phyloP scores from a whole-genome alignment of 1,284 basidiomycete species.

The Boletellus deceptivus region DNA sequence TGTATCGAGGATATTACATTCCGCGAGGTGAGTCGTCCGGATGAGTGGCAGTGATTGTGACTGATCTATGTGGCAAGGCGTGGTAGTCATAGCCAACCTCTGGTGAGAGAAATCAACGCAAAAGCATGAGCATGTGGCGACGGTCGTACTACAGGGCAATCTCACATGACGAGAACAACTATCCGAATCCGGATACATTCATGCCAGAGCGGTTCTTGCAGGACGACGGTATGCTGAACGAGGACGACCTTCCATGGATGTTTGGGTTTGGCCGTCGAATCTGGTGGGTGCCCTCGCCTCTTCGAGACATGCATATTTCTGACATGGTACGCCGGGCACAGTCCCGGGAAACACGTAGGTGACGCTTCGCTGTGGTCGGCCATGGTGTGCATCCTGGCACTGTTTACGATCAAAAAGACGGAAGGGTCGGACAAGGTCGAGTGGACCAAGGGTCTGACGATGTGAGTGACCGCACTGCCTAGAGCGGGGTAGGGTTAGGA shows the following conservation, averaged over 20 bases:
- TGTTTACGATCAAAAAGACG: slow-evolving; percentile 15
- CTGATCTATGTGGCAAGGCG: background rate
- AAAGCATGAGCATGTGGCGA: background rate
- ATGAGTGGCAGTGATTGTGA: no score
- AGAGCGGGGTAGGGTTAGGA: no score
- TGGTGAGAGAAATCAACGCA: slow-evolving; percentile 9
- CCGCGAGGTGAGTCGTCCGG: slow-evolving; percentile 12
- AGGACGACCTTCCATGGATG: no score
- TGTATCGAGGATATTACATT: slow-evolving; percentile 23
- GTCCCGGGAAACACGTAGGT: slow-evolving; percentile 20
- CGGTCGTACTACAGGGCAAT: slow-evolving; percentile 4
- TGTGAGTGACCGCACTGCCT: background rate
- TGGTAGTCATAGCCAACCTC: slow-evolving; percentile 11
- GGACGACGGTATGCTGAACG: no score
- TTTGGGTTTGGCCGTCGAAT: no score
- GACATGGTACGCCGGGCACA: background rate
- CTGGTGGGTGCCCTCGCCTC: no score
- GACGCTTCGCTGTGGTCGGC: slow-evolving; percentile 26
- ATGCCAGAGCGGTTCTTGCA: no score
- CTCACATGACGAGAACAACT: no score
- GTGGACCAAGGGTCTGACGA: slow-evolving; percentile 13
- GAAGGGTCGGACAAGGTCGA: slow-evolving; percentile 9
- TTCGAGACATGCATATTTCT: background rate
- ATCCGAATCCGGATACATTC: no score
- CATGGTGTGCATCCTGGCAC: slow-evolving; percentile 15